Evolutionary conservation across 2,329 filamentous ascomycete species (phyloP).

Genomic region (Berkeleyomyces rouxiae): DNA sequence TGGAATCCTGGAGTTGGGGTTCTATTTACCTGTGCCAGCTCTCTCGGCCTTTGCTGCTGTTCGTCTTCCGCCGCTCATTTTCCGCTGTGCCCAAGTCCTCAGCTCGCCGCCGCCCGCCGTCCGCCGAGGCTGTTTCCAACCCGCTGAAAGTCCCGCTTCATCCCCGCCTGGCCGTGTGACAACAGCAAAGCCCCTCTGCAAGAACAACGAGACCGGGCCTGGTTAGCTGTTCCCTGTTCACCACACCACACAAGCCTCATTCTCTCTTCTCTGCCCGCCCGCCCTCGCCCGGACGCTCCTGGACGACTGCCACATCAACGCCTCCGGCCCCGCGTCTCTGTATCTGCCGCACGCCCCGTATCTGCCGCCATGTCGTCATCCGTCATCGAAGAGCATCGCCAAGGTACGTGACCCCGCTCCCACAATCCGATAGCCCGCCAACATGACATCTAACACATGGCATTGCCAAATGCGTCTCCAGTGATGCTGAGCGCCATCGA

Average conservation of each 20-base stretch:
- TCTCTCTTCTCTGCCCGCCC: not conserved
- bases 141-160: no score
- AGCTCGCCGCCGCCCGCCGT: no score
- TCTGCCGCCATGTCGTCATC: constrained; percentile 56
- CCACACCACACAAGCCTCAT: not conserved
- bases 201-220: no score
- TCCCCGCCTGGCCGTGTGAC: no score
- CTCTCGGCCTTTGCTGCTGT: not conserved
- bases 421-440: not conserved
- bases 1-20: not conserved
- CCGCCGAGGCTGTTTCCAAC: no score
- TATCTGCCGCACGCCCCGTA: not conserved
- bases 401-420: constrained; percentile 19
- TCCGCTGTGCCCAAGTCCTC: no score
- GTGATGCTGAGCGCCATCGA: constrained; percentile 61
- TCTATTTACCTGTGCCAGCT: not conserved
- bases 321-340: constrained; percentile 20
- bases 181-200: no score
- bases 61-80: not conserved
- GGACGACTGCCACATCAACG: not conserved
- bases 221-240: not conserved
- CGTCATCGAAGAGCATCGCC: constrained; percentile 65
- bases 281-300: constrained; percentile 10
- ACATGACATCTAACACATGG: constrained; percentile 7
- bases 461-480: constrained; percentile 20